Percentiles rank a stretch among this genome's conserved stretches.
Evolutionary conservation across 2,329 filamentous ascomycete species (phyloP).

Genomic region (Fusarium illudens): DNA sequence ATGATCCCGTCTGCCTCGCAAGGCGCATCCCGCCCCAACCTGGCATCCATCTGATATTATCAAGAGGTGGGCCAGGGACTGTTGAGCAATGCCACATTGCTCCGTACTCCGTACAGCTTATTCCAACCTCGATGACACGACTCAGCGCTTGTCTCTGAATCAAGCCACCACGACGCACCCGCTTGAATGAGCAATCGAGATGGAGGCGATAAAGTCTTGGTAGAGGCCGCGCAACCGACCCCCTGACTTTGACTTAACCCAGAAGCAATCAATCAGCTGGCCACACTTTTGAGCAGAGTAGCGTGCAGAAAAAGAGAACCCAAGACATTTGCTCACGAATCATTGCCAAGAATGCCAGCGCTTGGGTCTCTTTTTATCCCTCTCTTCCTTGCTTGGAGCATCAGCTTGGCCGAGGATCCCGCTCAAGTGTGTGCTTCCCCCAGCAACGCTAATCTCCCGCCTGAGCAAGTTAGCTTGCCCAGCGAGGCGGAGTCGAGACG

Average conservation of each 20-base stretch:
- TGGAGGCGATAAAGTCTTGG: background rate
- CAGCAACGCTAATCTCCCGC: constrained; percentile 18
- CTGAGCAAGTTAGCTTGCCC: constrained; percentile 20
- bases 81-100: background rate
- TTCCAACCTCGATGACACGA: background rate
- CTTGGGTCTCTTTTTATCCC: background rate
- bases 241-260: too few species aligned
- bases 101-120: too few species aligned
- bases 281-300: background rate
- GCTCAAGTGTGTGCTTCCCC: background rate
- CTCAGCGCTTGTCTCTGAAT: background rate
- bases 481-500: constrained; percentile 14
- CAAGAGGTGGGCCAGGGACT: too few species aligned
- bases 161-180: background rate
- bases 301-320: background rate
- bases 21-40: background rate
- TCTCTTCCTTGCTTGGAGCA: background rate
- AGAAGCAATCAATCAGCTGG: background rate
- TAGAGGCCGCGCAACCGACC: constrained; percentile 1
- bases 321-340: background rate
- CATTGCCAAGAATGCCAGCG: background rate
- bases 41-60: background rate
- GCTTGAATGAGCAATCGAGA: too few species aligned
- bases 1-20: background rate
- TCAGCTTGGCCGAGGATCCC: background rate